These are phyloP conservation scores for Plectosphaerella cucumerina DNA, from an alignment of 2,329 filamentous ascomycete species.

Conservation along the genomic window DNA sequence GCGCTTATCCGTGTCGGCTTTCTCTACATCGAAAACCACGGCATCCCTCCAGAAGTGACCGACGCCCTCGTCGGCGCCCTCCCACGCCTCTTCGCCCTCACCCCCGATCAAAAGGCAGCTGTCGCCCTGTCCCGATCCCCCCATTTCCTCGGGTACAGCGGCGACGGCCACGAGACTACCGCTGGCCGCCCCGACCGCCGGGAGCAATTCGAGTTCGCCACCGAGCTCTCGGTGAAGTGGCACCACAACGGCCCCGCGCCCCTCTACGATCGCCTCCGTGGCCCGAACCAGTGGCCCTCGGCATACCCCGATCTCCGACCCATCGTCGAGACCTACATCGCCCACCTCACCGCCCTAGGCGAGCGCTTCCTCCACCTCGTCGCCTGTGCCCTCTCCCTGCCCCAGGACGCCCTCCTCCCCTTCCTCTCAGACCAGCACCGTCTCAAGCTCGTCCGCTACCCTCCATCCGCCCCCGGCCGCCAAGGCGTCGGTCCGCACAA, in stretches of 20 bases:
- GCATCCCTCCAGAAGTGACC: slow-evolving; percentile 30
- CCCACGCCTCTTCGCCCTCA: slow-evolving; percentile 38
- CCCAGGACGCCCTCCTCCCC: slow-evolving; percentile 41
- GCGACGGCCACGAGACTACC: slow-evolving; percentile 50
- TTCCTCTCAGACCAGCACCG: slow-evolving; percentile 55
- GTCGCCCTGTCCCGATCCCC: slow-evolving; percentile 48
- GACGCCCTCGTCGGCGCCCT: slow-evolving; percentile 32
- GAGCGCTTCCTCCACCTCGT: slow-evolving; percentile 52
- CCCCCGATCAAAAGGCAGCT: slow-evolving; percentile 28
- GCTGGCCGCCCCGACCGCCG: slow-evolving; percentile 45
- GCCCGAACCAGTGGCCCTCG: slow-evolving; percentile 44
- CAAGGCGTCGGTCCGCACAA: slow-evolving; percentile 61
- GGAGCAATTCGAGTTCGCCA: slow-evolving; percentile 59
- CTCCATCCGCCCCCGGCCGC: slow-evolving; percentile 17
- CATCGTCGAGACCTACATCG: slow-evolving; percentile 43
- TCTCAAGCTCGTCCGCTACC: slow-evolving; percentile 54
- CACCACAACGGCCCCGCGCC: slow-evolving; percentile 18
- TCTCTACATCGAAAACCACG: slow-evolving; percentile 47
- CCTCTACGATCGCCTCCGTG: slow-evolving; percentile 37
- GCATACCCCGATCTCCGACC: slow-evolving; percentile 26
- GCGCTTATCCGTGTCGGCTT: slow-evolving; percentile 49
- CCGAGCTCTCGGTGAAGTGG: slow-evolving; percentile 40
- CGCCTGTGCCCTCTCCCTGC: slow-evolving; percentile 48
- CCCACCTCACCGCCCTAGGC: slow-evolving; percentile 44
- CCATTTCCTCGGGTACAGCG: slow-evolving; percentile 58